These are phyloP conservation scores for Apium graveolens DNA, from an alignment of 129 eudicot species.

Conservation along the genomic window DNA sequence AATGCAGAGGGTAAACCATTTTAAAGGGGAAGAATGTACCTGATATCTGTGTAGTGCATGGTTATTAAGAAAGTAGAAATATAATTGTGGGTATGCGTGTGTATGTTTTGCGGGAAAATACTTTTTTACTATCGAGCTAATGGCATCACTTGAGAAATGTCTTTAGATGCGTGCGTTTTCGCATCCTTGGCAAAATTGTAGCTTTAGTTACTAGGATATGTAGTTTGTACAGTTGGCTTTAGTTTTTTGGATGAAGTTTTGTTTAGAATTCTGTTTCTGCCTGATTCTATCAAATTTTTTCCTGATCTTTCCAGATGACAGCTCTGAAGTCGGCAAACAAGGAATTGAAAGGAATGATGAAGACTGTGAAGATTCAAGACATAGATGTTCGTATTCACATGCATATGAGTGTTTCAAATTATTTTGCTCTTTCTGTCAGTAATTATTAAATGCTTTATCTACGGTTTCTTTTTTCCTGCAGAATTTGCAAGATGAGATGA, in stretches of 20 bases:
- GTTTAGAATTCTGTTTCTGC: not conserved
- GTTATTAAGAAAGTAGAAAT: not conserved
- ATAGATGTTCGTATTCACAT: constrained; percentile 59
- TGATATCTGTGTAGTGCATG: constrained; percentile 11
- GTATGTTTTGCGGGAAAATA: not conserved
- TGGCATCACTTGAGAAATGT: not conserved
- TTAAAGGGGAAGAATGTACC: constrained; percentile 46
- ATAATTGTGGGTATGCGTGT: not conserved
- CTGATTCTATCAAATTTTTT: constrained; percentile 11
- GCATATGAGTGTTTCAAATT: not conserved
- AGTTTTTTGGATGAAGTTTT: constrained; percentile 5
- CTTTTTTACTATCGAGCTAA: not conserved
- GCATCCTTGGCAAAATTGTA: not conserved
- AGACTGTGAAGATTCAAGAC: constrained; percentile 89
- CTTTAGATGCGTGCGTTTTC: not conserved
- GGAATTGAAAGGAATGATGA: constrained; percentile 98
- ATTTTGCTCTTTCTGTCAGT: not conserved
- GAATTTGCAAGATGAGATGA: constrained; percentile 98
- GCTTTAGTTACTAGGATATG: constrained; percentile 3
- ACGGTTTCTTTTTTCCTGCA: constrained; percentile 17
- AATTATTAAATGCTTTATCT: not conserved
- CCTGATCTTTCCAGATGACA: constrained; percentile 54
- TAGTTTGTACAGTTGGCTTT: not conserved
- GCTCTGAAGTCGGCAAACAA: constrained; percentile 94
- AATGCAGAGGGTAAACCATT: constrained; percentile 29